Conservation (phyloP, 805 yeast species). For the Yamadazyma phyllophila region DNA sequence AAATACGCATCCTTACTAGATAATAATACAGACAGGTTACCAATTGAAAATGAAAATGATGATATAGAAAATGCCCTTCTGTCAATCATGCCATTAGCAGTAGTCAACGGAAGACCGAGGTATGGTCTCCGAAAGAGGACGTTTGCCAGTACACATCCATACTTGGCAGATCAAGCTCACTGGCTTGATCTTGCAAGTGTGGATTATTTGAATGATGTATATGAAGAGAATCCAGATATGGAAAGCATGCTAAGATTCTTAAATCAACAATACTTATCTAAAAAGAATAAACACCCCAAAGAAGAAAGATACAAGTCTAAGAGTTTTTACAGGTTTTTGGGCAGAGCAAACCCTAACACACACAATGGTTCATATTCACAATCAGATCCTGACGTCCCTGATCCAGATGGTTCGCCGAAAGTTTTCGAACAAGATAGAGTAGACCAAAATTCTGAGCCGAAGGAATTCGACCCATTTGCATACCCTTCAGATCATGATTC, state of each 20-base stretch:
- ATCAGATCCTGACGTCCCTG: slow-evolving; percentile 4
- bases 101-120: slow-evolving; percentile 2
- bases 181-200: slow-evolving; percentile 38
- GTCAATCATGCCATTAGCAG: slow-evolving; percentile 11
- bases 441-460: not conserved
- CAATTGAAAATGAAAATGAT: slow-evolving; percentile 1
- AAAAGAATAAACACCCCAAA: slow-evolving; percentile 31
- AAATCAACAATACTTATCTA: slow-evolving; percentile 31
- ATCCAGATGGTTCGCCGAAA: not conserved
- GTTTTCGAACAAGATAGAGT: too few relatives aligned
- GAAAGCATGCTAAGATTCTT: slow-evolving; percentile 32
- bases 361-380: slow-evolving; percentile 7
- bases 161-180: slow-evolving; percentile 44
- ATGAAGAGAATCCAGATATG: slow-evolving; percentile 32
- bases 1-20: not conserved
- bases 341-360: slow-evolving; percentile 14
- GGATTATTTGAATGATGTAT: slow-evolving; percentile 37
- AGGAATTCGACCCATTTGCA: not conserved
- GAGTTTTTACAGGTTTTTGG: slow-evolving; percentile 37
- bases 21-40: not conserved
- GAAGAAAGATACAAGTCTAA: slow-evolving; percentile 40
- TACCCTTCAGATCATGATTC: slow-evolving; percentile 6
- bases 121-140: slow-evolving; percentile 31
- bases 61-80: slow-evolving; percentile 12
- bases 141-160: slow-evolving; percentile 45